Base-by-base conservation (phyloP, 495 filamentous ascomycete species). In the Bombardia bombarda region DNA sequence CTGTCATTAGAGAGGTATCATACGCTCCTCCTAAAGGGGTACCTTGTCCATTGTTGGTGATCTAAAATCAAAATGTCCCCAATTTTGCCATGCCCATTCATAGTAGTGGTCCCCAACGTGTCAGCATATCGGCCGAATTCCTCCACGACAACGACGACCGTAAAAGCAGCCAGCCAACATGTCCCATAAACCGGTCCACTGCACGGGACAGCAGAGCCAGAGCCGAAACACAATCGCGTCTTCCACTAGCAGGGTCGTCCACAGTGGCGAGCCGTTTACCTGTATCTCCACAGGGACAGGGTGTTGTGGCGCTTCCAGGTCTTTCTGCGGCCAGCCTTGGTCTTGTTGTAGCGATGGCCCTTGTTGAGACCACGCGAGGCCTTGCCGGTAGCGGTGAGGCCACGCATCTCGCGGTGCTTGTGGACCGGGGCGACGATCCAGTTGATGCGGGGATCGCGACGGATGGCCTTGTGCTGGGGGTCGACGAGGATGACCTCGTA, bases 221-320 rank as follows among this genome's bases (percentile, higher is more conserved):
- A 55, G 42, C 43, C 49, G 31, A 42, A 50, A 53, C 44, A 55
- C 26, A 39, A 24, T 33, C 48, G 24, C 28, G 31, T 41, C 26
- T 17, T 44, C 34, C 40, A 35, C 34, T n/a, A n/a, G n/a, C 33
- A 55, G 32, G 45, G 25, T 33, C 50, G 42, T 31, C 42, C 32
- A 38, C 32, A 23, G 19, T 7, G 34, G 18, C 18, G 17, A 20
- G 30, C 32, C 63, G 54, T 59, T 69, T 71, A 78, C 64, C 74
- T 63, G 73, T 92, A 94, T 61, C 87, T 75, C 86, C 88, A 94
- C 67, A 90, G 84, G 66, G 80, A 87, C 66, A 90, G 80, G 68
- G 92, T 98, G 84, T 96, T 96, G 81, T 90, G 90, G 68, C 84
- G 78, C 86, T 94, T 94, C 92, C 92, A 99, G 65, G 90, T 97